Base-by-base conservation (phyloP, 2,329 filamentous ascomycete genomes). In the Colletotrichum tanaceti region DNA sequence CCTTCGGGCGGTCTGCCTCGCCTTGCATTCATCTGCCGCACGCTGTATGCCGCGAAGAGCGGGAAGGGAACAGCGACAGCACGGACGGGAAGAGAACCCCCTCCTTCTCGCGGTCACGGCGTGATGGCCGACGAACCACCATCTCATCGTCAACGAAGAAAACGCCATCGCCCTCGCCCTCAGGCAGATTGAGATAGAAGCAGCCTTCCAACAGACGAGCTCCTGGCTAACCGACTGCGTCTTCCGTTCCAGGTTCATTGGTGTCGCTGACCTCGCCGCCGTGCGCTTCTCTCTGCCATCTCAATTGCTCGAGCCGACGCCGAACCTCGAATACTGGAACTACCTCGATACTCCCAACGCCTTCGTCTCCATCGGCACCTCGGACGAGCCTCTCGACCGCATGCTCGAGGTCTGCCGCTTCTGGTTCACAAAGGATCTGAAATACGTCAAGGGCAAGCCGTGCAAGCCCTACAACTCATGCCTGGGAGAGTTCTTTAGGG, bases 381-480 rank as follows among this genome's bases (percentile, higher is more conserved):
- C 95, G 20, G 92, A 98, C 74, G 93, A 98, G 74, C 88, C 92
- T 13, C 84, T 98, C 63, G 95, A 96, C 74, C 93, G 96, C 73
- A 98, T 98, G 93, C 87, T 99, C 59, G 94, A 95, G 76, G 93
- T 97, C 38, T 82, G 98, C 74, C 90, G 94, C 69, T 99, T 98
- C 81, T 99, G 96, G 96, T 97, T 98, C 76, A 98, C 96, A 71
- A 99, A 99, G 80, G 96, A 99, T 79, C 80, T 99, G 80, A 99
- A 99, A 88, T 99, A 98, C 76, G 93, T 97, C 78, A 98, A 98
- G 83, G 95, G 95, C 69, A 97, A 94, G 83, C 96, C 96, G 50
- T 98, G 95, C 89, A 99, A 99, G 81, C 96, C 96, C 13, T 99
- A 99, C 83, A 99, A 99, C 81, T 98, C 94, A 55, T 94, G 94